Conservation (phyloP, 1,284 basidiomycete species). For the Singerocomus inundabilis region DNA sequence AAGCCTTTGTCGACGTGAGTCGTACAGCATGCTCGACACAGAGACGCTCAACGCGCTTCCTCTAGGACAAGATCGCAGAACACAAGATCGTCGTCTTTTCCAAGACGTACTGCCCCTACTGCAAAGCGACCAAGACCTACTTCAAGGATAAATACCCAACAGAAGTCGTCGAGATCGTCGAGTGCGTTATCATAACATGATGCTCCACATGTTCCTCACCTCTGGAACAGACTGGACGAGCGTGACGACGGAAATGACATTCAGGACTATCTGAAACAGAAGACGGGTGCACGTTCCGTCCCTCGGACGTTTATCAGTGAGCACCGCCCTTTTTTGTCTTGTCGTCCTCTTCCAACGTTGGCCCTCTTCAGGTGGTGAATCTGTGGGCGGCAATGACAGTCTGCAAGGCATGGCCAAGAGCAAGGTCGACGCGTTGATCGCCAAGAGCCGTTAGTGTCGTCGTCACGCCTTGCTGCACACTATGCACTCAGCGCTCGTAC, state of each 20-base stretch:
- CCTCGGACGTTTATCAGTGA: constrained; percentile 30
- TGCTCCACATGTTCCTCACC: not conserved
- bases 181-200: constrained; percentile 43
- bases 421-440: constrained; percentile 16
- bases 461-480: too few relatives aligned
- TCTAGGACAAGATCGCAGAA: constrained; percentile 49
- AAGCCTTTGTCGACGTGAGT: constrained; percentile 44
- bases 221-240: constrained; percentile 18
- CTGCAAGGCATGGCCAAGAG: constrained; percentile 10
- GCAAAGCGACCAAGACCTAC: constrained; percentile 56
- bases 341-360: not conserved
- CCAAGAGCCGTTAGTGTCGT: constrained; percentile 1
- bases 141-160: constrained; percentile 49
- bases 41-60: too few relatives aligned
- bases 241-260: constrained; percentile 15
- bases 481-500: too few relatives aligned
- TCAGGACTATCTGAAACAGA: constrained; percentile 25
- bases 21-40: too few relatives aligned
- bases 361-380: constrained; percentile 17
- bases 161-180: constrained; percentile 50
- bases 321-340: not conserved
- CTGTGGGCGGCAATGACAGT: constrained; percentile 26
- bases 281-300: constrained; percentile 26
- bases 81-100: constrained; percentile 71
- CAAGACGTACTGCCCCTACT: constrained; percentile 65